Conservation (phyloP, 305 asterid genomes). For the Salvia sclarea region DNA sequence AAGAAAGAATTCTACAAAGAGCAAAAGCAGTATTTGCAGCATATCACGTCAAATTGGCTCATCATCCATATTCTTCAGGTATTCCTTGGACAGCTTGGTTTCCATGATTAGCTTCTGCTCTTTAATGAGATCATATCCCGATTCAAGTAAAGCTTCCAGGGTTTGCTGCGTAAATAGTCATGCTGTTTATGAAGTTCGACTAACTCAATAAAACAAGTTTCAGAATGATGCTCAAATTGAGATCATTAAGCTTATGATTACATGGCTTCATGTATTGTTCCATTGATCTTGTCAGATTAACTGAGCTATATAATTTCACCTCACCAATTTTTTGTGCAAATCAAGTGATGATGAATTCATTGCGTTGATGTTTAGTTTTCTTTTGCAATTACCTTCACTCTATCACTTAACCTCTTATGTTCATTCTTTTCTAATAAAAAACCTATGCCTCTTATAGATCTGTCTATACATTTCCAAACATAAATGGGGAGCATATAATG, state of each 20-base stretch:
- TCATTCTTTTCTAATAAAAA: neutral
- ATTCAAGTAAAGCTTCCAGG: slow-evolving; percentile 69
- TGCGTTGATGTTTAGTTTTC: no score
- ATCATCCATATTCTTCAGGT: slow-evolving; percentile 88
- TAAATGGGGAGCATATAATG: neutral
- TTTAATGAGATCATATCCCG: slow-evolving; percentile 67
- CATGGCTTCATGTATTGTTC: neutral
- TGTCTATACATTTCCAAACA: neutral
- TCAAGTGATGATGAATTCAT: no score
- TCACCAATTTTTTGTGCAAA: no score
- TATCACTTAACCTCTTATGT: neutral
- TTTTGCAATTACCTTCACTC: neutral
- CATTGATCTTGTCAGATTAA: neutral
- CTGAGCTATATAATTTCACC: no score
- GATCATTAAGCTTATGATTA: neutral
- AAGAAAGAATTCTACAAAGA: neutral
- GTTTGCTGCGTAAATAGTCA: slow-evolving; percentile 58
- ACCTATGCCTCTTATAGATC: neutral
- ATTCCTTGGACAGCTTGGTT: slow-evolving; percentile 88
- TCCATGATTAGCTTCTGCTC: slow-evolving; percentile 80
- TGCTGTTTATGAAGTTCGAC: neutral
- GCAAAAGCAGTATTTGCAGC: no score
- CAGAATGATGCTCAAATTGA: neutral
- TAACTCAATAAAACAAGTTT: neutral
- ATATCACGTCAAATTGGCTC: slow-evolving; percentile 30